Base-by-base conservation (phyloP, 2,329 filamentous ascomycete species). In the Talaromyces sp. region DNA sequence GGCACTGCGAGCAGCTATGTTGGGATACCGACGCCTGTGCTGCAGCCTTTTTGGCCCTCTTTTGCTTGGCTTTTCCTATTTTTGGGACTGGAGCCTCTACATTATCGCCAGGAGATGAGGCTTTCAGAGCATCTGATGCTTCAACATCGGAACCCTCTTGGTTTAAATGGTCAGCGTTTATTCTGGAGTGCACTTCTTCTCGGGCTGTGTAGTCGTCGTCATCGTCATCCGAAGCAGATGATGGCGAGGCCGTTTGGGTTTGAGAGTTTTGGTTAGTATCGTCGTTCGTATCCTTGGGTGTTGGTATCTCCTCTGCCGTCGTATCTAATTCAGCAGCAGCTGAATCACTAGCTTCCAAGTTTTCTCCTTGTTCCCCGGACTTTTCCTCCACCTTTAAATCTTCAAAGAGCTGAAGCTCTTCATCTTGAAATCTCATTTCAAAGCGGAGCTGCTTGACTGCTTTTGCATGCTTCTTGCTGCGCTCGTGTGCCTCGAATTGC, bases 401-500 rank as follows among this genome's bases (percentile, higher is more conserved):
- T 0, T 59, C 56, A 44, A 49, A 49, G 49, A 64, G 53, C 39
- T 58, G 61, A 52, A 67, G 73, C 55, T 86, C 81, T 54, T 81
- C 80, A 68, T 93, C 89, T 69, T 99, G 90, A 67, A 88, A 87
- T 67, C 83, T 85, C 92, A 99, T 96, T 72, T 95, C 88, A 69
- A 85, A 84, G 69, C 86, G 87, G 44, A 99, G 77, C 63, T 92
- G 85, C 66, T 93, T 88, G 7, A 97, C 83, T 2, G 92, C 89
- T 72, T 96, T 98, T 64, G 88, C 77, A 70, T 99, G 95, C 76
- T 98, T 99, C 75, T 96, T 99, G 81, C 93, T 98, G 78, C 89
- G 92, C 77, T 97, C 93, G 70, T 99, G 95, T 3, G 90, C 88
- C 69, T 96, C 88, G 63, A 90, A 92, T 71, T 98, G 93, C 66